A percentile compares a stretch with the other conserved stretches of the same genome.
Conservation (phyloP, 179 eudicot genomes). For the Silene noctiflora region DNA sequence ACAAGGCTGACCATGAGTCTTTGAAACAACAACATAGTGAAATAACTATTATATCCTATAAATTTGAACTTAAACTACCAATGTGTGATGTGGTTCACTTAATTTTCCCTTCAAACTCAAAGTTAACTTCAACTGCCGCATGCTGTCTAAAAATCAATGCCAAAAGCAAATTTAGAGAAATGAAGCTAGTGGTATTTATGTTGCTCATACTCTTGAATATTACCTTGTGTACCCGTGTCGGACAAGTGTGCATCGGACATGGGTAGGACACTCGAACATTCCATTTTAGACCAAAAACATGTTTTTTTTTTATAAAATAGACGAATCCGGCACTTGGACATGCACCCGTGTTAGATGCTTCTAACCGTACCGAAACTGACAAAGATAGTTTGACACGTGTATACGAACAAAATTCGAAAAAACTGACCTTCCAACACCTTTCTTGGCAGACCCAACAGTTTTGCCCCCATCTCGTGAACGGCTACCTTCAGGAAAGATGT, state of each 20-base stretch:
- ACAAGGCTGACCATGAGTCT: not conserved
- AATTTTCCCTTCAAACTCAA: not conserved
- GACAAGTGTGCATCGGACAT: too few relatives aligned
- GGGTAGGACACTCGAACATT: too few relatives aligned
- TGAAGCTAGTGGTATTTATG: not conserved
- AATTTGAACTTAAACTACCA: not conserved
- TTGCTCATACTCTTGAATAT: too few relatives aligned
- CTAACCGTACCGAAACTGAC: too few relatives aligned
- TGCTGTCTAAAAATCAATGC: not conserved
- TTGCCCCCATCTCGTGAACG: constrained; percentile 94
- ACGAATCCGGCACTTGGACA: too few relatives aligned
- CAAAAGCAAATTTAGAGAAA: not conserved
- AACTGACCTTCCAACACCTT: constrained; percentile 79
- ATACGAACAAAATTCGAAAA: not conserved
- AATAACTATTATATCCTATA: too few relatives aligned
- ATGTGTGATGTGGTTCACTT: not conserved
- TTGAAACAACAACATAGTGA: not conserved
- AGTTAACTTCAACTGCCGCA: not conserved
- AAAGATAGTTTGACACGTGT: too few relatives aligned
- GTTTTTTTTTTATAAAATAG: too few relatives aligned
- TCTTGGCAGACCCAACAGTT: constrained; percentile 69
- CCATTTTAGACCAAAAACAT: too few relatives aligned
- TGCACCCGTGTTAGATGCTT: too few relatives aligned
- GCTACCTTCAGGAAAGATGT: constrained; percentile 95
- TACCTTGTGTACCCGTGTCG: too few relatives aligned